phyloP scores from a whole-genome alignment of 805 yeast genomes.

The Candida sphagnicola region DNA sequence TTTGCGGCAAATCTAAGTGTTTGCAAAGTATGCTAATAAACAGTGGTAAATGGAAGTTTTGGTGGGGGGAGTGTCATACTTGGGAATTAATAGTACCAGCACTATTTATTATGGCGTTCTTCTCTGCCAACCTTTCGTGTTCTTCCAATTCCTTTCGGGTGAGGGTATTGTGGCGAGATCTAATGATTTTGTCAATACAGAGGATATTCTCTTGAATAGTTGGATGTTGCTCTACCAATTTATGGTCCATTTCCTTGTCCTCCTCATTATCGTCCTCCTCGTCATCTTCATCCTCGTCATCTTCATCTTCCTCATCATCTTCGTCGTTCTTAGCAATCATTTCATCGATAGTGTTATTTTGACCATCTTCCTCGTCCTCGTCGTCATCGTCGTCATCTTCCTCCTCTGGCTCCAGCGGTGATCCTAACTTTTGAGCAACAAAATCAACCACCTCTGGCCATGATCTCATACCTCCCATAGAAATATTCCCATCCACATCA shows the following conservation, averaged over 20 bases:
- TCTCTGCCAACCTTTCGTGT: conserved; percentile 16
- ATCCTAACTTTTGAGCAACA: conserved; percentile 19
- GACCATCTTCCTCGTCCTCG: conserved; percentile 10
- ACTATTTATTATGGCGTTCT: conserved; percentile 15
- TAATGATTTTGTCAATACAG: conserved; percentile 1
- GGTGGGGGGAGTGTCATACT: too few relatives aligned
- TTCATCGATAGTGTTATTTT: conserved; percentile 7
- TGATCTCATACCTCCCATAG: conserved; percentile 27
- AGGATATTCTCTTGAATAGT: conserved; percentile 3
- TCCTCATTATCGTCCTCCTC: not conserved
- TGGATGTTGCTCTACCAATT: not conserved
- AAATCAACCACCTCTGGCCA: conserved; percentile 25
- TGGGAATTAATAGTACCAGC: conserved; percentile 7
- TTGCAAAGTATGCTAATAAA: too few relatives aligned
- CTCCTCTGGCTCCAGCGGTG: conserved; percentile 15
- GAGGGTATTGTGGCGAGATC: conserved; percentile 8
- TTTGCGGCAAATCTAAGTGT: too few relatives aligned
- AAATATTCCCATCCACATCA: conserved; percentile 22
- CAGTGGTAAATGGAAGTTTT: too few relatives aligned
- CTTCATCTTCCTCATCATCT: conserved; percentile 3
- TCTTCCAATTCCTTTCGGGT: conserved; percentile 13
- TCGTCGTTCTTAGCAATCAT: conserved; percentile 2
- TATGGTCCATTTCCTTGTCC: not conserved
- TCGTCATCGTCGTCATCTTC: conserved; percentile 16
- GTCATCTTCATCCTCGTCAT: not conserved